Base-by-base conservation (phyloP, 345 rosid genomes). In the Anastatica hierochuntica region DNA sequence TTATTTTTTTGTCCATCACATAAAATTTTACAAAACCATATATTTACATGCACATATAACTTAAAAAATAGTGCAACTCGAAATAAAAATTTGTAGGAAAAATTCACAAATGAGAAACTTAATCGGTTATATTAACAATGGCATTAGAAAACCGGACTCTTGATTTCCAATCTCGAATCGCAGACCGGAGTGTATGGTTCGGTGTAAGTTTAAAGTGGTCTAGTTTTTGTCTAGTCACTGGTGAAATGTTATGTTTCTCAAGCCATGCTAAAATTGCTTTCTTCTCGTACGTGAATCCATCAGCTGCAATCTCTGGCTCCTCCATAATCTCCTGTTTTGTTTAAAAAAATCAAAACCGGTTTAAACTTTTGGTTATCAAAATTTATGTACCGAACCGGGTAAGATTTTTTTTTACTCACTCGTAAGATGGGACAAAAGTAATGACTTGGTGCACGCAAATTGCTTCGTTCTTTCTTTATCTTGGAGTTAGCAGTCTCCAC, bases 271-370 rank as follows among this genome's bases (percentile, higher is more conserved):
- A 63, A 12, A 90, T 86, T 17, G 90, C 94, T 73, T 70, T 62
- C 34, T 58, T 79, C 78, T 90, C 95, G 13, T 85, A 90, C 2
- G 90, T 79, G 68, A 81, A 85, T 44, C 97, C 95, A 73, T 90
- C 95, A 2, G 81, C 84, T 21, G 94, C 88, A 64, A 85, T 77
- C 69, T 76, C 72, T 13, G 97, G 97, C 45, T 90, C 86, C 39
- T 74, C 86, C 90, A 83, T 83, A 18, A 90, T 67, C 64, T 83
- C 90, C 95, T 85, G 72, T 51, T 53, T 37, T 3, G 14, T 7
- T 10, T 10, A 48, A 30, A n/a, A 56, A 49, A 38, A 14, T 17
- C 4, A 27, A 23, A 53, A 52, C 13, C 44, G 24, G 19, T 67
- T 43, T 1, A 6, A 30, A 10, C 9, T 41, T 26, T 4, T 2